Evolutionary conservation across 331 rosid species (phyloP), one percentile per base, ranked within the genome.

Genomic region (Pyracantha coccinea): DNA sequence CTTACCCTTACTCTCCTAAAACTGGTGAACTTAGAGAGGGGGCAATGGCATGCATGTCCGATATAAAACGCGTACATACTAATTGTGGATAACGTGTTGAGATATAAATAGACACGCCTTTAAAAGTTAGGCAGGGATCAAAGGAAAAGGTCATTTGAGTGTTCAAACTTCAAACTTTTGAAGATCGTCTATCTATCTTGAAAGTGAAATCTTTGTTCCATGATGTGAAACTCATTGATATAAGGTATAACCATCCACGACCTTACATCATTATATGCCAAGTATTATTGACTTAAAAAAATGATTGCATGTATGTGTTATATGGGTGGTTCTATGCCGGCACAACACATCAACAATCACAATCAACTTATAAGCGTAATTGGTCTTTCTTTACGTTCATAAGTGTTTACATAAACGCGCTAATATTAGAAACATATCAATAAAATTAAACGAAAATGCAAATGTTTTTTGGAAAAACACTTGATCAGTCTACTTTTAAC

Each of bases 71-170:
- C 31, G 68, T 19, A 16, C n/a, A 19, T 4, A 6, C 15, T 29
- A 31, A 8, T 2, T 63, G 4, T 29, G 23, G 24, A 63, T 17
- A 8, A 7, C 21, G 62, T 50, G 27, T 7, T 63, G 45, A 38
- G 68, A 31, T 19, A 63, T 4, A n/a, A 45, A 63, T 31, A 1
- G 24, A 31, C 7, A 50, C 1, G 76, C 61, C 13, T 74, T 68
- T 25, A 66, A 70, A 78, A 78, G 74, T 78, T 78, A 62, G 85
- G 85, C 82, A 66, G 79, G 85, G 68, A 61, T 35, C 54, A 52
- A 77, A 2, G 33, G 20, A 15, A 15, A 73, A 78, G 54, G 77
- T 77, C 68, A 75, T 73, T 14, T 15, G 70, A 23, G 65, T 69
- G 25, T 69, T 74, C 63, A 65, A 50, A 70, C 4, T 69, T 74